Evolutionary conservation across 169 alveolate genomes (phyloP).

Genomic region (Plasmodium malariae): DNA sequence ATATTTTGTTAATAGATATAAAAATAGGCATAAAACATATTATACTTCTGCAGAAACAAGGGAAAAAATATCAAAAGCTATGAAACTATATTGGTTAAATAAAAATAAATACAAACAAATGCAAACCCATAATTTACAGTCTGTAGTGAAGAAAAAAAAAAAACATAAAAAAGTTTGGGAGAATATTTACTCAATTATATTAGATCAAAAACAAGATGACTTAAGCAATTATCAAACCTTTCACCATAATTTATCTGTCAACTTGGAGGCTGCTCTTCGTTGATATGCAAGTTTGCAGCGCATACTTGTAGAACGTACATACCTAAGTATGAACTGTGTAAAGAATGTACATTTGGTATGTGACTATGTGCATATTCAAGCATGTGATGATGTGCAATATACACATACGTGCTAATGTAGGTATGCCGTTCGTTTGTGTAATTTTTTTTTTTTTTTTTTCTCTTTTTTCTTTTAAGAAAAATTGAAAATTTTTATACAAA

Average conservation of each 20-base stretch:
- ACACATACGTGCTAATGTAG: no score
- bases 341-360: no score
- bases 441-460: no score
- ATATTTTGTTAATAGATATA: slow-evolving; percentile 36
- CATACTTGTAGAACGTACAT: no score
- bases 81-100: slow-evolving; percentile 70
- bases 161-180: slow-evolving; percentile 77
- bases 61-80: slow-evolving; percentile 61
- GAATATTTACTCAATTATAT: slow-evolving; percentile 70
- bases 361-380: no score
- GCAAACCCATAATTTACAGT: slow-evolving; percentile 22
- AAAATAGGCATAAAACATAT: background rate
- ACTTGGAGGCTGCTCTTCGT: slow-evolving; percentile 46
- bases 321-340: no score
- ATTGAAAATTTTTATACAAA: no score
- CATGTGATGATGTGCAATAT: no score
- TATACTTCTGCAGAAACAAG: slow-evolving; percentile 41
- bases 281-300: no score
- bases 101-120: slow-evolving; percentile 29
- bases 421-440: no score
- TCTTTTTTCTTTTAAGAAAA: no score
- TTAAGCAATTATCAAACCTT: slow-evolving; percentile 27
- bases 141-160: slow-evolving; percentile 36
- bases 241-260: slow-evolving; percentile 58
- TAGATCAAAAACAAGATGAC: slow-evolving; percentile 61